These are phyloP conservation scores for Fragaria iinumae DNA, from an alignment of 306 rosid genomes.

Conservation along the genomic window DNA sequence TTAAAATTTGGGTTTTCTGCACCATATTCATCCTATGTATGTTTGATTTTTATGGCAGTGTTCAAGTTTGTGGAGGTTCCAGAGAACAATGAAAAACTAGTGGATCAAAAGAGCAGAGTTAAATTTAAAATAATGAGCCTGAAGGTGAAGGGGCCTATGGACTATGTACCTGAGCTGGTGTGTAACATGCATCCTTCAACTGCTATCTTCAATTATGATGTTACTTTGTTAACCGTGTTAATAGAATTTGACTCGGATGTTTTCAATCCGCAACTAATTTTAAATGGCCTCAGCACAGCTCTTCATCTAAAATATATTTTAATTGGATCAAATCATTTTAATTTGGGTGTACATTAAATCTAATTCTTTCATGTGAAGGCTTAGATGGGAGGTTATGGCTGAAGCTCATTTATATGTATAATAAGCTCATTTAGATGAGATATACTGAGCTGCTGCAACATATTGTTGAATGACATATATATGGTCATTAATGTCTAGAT, in stretches of 20 bases:
- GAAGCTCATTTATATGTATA: not conserved
- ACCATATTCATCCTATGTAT: slow-evolving; percentile 13
- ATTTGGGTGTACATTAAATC: not conserved
- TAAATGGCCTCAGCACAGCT: not conserved
- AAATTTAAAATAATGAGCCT: slow-evolving; percentile 99
- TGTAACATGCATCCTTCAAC: slow-evolving; percentile 32
- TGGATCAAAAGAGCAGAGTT: slow-evolving; percentile 72
- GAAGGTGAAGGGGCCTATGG: slow-evolving; percentile 90
- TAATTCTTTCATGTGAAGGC: not conserved
- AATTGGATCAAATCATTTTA: not conserved
- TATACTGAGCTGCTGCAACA: too few relatives aligned
- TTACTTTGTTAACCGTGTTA: not conserved
- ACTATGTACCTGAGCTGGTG: slow-evolving; percentile 95
- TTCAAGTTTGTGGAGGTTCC: slow-evolving; percentile 97
- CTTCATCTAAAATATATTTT: not conserved
- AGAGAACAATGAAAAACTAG: slow-evolving; percentile 83
- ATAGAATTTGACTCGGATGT: not conserved
- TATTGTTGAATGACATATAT: not conserved
- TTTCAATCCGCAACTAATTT: not conserved
- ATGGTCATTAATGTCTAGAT: not conserved
- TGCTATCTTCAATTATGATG: not conserved
- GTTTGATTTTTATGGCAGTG: slow-evolving; percentile 46
- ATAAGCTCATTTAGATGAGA: not conserved
- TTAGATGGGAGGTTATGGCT: not conserved
- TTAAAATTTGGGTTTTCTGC: not conserved